Percentiles rank a stretch among this genome's conserved stretches.
phyloP scores from a whole-genome alignment of 371 early-diverging fungal species.

The Capillidium rhysosporum region DNA sequence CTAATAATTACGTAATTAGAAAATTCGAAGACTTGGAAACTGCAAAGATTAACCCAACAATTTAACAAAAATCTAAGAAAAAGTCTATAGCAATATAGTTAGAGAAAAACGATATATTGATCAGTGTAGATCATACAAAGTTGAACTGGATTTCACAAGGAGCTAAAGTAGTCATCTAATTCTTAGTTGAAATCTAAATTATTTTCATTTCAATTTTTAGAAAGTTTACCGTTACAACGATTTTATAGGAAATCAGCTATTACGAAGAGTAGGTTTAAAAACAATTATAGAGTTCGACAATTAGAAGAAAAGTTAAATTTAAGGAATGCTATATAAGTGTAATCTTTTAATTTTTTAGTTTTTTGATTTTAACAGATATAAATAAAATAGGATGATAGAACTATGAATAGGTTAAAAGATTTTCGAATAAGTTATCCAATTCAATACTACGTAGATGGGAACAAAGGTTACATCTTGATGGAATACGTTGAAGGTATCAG shows the following conservation, averaged over 20 bases:
- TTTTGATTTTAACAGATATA: background rate
- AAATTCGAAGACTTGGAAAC: too few relatives aligned
- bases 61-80: too few relatives aligned
- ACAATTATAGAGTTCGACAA: conserved; percentile 77
- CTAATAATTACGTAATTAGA: too few relatives aligned
- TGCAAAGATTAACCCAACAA: too few relatives aligned
- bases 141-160: background rate
- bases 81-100: too few relatives aligned
- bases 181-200: background rate
- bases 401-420: background rate
- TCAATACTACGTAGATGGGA: conserved; percentile 54
- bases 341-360: background rate
- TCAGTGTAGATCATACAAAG: background rate
- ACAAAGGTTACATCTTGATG: conserved; percentile 55
- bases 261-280: conserved; percentile 71
- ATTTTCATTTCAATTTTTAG: background rate
- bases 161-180: background rate
- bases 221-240: conserved; percentile 19
- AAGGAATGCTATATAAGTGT: conserved; percentile 45
- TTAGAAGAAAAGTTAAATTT: conserved; percentile 67
- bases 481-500: conserved; percentile 55
- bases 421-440: conserved; percentile 57
- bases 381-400: conserved; percentile 35
- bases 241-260: conserved; percentile 25
- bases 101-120: too few relatives aligned